phyloP scores from a whole-genome alignment of 2,329 filamentous ascomycete species.

The Fusarium napiforme region DNA sequence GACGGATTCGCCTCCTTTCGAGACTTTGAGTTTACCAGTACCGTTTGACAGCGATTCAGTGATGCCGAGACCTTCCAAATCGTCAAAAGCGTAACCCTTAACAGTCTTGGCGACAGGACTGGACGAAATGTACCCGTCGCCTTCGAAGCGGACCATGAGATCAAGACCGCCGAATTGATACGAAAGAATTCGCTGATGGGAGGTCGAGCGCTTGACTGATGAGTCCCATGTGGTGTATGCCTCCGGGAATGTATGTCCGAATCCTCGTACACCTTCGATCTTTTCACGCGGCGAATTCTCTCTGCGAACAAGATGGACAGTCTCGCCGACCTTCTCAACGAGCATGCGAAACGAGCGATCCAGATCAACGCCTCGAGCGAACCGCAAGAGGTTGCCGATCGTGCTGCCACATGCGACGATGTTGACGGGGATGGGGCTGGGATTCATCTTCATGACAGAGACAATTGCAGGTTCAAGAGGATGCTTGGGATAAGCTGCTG shows the following conservation, averaged over 20 bases:
- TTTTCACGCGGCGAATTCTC: conserved; percentile 69
- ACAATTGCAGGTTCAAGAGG: conserved; percentile 62
- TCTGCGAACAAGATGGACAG: conserved; percentile 71
- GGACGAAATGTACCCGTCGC: conserved; percentile 43
- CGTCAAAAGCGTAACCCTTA: neutral
- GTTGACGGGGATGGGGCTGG: conserved; percentile 53
- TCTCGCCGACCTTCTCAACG: conserved; percentile 64
- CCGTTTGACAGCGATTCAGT: neutral
- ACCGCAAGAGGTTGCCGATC: conserved; percentile 69
- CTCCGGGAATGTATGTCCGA: conserved; percentile 74
- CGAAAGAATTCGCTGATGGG: conserved; percentile 70
- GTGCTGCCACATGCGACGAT: conserved; percentile 72
- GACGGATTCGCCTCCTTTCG: conserved; percentile 41
- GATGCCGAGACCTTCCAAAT: conserved; percentile 19
- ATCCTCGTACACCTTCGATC: conserved; percentile 67
- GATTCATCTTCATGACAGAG: conserved; percentile 49
- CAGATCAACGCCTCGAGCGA: conserved; percentile 57
- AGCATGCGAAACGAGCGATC: conserved; percentile 68
- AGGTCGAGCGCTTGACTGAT: conserved; percentile 63
- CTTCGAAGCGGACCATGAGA: conserved; percentile 45
- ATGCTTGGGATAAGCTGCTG: conserved; percentile 60
- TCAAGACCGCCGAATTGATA: conserved; percentile 63
- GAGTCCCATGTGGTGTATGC: conserved; percentile 72
- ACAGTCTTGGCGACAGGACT: neutral
- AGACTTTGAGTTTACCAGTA: conserved; percentile 18